Percentiles rank a stretch among this genome's conserved stretches.
Conservation (phyloP, 345 rosid genomes). For the Carallia brachiata region DNA sequence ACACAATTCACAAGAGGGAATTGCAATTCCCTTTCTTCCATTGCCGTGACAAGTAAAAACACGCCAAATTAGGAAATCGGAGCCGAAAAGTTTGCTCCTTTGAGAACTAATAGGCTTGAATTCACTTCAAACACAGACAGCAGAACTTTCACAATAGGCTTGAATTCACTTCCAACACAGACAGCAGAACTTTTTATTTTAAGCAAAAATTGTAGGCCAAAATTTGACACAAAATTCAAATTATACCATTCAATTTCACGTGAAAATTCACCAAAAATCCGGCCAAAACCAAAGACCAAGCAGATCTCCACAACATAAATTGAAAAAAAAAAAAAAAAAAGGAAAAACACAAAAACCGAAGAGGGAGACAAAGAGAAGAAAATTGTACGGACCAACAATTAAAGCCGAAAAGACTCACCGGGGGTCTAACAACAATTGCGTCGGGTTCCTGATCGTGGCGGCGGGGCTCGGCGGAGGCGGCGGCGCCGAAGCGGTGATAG, state of each 20-base stretch:
- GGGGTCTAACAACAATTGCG: conserved; percentile 56
- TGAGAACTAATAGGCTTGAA: no score
- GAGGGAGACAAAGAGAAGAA: neutral
- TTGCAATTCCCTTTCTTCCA: no score
- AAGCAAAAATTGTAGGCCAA: neutral
- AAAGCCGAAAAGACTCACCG: conserved; percentile 41
- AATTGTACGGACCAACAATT: neutral
- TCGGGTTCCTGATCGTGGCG: conserved; percentile 54
- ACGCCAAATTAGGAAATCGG: no score
- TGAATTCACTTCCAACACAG: no score
- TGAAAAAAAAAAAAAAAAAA: neutral
- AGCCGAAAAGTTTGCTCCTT: no score
- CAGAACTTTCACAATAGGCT: no score
- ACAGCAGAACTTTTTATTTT: no score
- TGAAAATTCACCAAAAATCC: neutral
- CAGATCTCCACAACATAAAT: conserved; percentile 33
- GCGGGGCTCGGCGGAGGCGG: conserved; percentile 20
- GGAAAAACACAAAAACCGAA: neutral
- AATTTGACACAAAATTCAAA: neutral
- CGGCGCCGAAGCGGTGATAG: conserved; percentile 65
- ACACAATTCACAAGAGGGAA: no score
- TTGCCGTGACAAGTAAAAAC: no score
- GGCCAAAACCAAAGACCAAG: neutral
- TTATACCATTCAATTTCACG: no score
- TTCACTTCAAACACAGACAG: no score